Evolutionary conservation across 1,284 basidiomycete species (phyloP).

Genomic region (Sanghuangporus sanghuang): DNA sequence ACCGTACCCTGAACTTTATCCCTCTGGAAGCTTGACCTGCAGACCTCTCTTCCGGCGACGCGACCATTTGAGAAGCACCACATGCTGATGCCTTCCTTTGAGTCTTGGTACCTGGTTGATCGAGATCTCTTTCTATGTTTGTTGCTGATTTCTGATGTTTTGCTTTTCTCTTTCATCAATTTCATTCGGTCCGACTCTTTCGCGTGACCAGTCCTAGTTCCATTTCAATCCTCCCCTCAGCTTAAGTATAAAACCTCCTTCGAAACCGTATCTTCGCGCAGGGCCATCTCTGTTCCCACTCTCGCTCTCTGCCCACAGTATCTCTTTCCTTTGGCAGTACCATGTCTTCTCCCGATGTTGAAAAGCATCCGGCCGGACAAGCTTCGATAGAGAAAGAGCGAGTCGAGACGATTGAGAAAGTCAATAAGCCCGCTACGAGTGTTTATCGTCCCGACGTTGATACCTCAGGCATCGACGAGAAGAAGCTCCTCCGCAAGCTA

Average conservation of each 20-base stretch:
- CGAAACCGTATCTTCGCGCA: neutral
- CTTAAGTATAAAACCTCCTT: neutral
- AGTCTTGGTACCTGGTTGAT: too few relatives aligned
- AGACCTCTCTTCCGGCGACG: too few relatives aligned
- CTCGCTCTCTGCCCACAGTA: neutral
- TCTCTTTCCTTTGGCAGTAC: neutral
- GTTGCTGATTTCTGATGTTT: too few relatives aligned
- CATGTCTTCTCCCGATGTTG: slow-evolving; percentile 6
- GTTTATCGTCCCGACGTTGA: slow-evolving; percentile 45
- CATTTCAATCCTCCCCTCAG: too few relatives aligned
- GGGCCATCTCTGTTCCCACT: neutral
- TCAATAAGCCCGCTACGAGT: slow-evolving; percentile 17
- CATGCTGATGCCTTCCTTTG: too few relatives aligned
- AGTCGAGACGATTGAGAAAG: slow-evolving; percentile 20
- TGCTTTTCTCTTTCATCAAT: too few relatives aligned
- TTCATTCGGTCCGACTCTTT: too few relatives aligned
- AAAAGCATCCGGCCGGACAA: slow-evolving; percentile 8
- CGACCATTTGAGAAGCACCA: too few relatives aligned
- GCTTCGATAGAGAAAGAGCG: slow-evolving; percentile 25
- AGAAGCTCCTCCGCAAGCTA: slow-evolving; percentile 59
- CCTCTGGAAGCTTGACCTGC: too few relatives aligned
- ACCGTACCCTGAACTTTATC: too few relatives aligned
- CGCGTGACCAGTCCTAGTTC: too few relatives aligned
- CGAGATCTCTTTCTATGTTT: too few relatives aligned
- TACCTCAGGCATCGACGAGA: slow-evolving; percentile 52